Evolutionary conservation across 768 basidiomycete genomes (phyloP).

Genomic region (Phylloporus sp.): DNA sequence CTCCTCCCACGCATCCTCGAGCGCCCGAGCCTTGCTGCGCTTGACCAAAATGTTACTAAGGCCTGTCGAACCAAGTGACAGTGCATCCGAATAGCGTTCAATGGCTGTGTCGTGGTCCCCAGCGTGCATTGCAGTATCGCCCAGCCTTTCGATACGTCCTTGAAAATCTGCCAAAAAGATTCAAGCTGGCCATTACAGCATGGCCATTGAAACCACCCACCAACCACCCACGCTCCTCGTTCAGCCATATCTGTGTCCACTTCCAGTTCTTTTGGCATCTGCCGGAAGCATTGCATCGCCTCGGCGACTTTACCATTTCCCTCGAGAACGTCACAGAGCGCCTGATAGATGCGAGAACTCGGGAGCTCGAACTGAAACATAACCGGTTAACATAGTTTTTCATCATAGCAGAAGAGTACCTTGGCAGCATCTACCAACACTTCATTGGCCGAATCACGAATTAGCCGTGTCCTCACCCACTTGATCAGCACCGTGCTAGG

Average conservation of each 20-base stretch:
- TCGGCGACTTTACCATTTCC: not conserved
- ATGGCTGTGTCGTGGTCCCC: not conserved
- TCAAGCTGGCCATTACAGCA: not conserved
- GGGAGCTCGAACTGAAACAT: constrained; percentile 3
- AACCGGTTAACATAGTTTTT: too few species aligned
- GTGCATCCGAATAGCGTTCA: not conserved
- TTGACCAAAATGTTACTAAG: not conserved
- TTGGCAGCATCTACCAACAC: not conserved
- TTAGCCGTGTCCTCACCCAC: constrained; percentile 1
- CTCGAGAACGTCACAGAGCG: constrained; percentile 8
- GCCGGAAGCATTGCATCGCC: not conserved
- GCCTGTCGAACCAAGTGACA: not conserved
- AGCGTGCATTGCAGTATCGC: not conserved
- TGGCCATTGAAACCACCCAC: not conserved
- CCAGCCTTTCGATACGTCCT: not conserved
- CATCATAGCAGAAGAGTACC: not conserved
- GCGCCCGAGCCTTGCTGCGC: not conserved
- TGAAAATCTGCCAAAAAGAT: not conserved
- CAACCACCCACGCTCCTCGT: not conserved
- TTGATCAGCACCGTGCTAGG: not conserved
- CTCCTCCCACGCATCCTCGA: not conserved
- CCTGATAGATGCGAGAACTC: not conserved
- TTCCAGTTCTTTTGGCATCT: not conserved
- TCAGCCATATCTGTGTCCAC: not conserved
- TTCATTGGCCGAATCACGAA: not conserved